Evolutionary conservation across 2,329 filamentous ascomycete genomes (phyloP).

Genomic region (Paecilomyces fulvus): DNA sequence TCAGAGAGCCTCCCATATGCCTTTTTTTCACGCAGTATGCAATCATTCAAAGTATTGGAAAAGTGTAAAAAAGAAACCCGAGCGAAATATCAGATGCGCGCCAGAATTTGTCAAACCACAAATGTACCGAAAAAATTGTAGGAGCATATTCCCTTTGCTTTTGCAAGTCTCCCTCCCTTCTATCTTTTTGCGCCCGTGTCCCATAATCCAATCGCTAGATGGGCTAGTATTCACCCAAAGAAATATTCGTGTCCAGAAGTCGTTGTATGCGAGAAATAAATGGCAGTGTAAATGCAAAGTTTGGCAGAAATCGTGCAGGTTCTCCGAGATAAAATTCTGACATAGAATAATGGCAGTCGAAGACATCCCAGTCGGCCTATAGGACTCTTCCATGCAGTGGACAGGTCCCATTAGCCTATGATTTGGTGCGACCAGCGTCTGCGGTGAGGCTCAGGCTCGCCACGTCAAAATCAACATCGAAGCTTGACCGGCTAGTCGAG

Average conservation of each 20-base stretch:
- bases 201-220: background rate
- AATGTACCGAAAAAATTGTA: background rate
- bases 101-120: constrained; percentile 1
- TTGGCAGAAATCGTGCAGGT: background rate
- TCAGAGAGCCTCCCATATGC: constrained; percentile 29
- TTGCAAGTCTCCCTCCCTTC: background rate
- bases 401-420: background rate
- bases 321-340: background rate
- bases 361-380: background rate
- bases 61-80: constrained; percentile 4
- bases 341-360: background rate
- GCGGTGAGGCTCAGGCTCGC: constrained; percentile 16
- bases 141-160: background rate
- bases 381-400: background rate
- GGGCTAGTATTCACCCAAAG: background rate
- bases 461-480: constrained; percentile 24
- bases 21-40: constrained; percentile 2
- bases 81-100: constrained; percentile 1
- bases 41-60: background rate
- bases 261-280: background rate
- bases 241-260: background rate
- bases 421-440: constrained; percentile 6
- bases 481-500: constrained; percentile 25
- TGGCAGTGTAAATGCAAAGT: background rate
- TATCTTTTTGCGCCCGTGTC: background rate